Evolutionary conservation across 106 monocot genomes (phyloP).

Genomic region (Dioscorea zingiberensis): DNA sequence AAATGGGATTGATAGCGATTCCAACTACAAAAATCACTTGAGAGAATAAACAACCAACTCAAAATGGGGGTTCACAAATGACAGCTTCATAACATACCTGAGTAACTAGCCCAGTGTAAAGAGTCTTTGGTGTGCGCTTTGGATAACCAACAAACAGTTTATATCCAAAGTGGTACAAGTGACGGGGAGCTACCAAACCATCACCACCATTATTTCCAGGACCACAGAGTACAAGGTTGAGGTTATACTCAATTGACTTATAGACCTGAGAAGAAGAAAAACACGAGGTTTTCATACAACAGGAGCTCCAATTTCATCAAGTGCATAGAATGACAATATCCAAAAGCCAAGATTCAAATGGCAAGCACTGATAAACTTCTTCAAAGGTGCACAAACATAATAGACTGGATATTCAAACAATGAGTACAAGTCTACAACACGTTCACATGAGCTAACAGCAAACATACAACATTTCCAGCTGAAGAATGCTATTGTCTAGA

Average conservation of each 20-base stretch:
- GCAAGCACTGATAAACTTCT: too few species aligned
- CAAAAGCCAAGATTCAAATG: too few species aligned
- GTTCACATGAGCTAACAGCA: too few species aligned
- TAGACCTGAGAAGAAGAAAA: conserved; percentile 48
- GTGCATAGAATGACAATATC: too few species aligned
- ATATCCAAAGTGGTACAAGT: conserved; percentile 90
- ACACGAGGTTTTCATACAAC: too few species aligned
- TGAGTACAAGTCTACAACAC: too few species aligned
- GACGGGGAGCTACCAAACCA: conserved; percentile 91
- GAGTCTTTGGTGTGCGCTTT: conserved; percentile 70
- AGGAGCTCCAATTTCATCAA: too few species aligned
- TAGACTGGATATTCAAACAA: too few species aligned
- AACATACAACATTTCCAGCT: too few species aligned
- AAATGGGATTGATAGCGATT: conserved; percentile 70
- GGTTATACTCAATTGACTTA: conserved; percentile 52
- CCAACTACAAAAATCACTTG: conserved; percentile 59
- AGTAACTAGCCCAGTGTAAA: conserved; percentile 75
- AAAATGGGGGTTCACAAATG: conserved; percentile 3
- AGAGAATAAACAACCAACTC: background rate
- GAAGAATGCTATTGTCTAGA: too few species aligned
- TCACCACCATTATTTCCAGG: conserved; percentile 99
- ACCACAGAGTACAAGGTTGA: conserved; percentile 74
- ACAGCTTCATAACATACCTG: conserved; percentile 37
- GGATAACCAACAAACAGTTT: conserved; percentile 76
- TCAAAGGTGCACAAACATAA: too few species aligned